Percentiles rank a stretch among this genome's conserved stretches.
Conservation (phyloP, 2,329 filamentous ascomycete species). For the Plectosphaerella plurivora region DNA sequence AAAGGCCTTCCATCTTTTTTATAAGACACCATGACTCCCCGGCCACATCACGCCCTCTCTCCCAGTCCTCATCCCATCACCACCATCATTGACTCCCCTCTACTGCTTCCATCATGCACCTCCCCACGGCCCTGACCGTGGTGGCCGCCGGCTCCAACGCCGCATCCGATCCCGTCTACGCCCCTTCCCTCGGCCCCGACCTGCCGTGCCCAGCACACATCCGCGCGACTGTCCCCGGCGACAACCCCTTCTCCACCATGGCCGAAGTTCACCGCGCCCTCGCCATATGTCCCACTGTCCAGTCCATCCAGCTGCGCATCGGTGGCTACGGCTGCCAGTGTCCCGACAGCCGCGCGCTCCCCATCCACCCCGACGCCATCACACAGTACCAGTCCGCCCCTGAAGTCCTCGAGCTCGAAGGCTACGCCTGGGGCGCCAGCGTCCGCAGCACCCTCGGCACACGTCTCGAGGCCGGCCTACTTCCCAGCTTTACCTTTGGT, state of each 20-base stretch:
- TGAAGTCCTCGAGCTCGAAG: slow-evolving; percentile 5
- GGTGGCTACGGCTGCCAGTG: not conserved
- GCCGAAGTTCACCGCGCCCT: slow-evolving; percentile 2
- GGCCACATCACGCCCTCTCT: too few species aligned
- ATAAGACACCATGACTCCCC: too few species aligned
- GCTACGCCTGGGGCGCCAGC: slow-evolving; percentile 2
- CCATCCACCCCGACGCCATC: not conserved
- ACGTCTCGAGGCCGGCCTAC: not conserved
- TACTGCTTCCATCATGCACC: too few species aligned
- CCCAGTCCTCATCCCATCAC: too few species aligned
- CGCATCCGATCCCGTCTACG: too few species aligned
- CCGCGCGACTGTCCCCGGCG: slow-evolving; percentile 3
- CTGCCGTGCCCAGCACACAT: slow-evolving; percentile 6
- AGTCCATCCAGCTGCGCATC: slow-evolving; percentile 6
- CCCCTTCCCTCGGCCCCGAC: not conserved
- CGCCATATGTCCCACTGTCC: slow-evolving; percentile 1
- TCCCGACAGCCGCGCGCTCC: slow-evolving; percentile 4
- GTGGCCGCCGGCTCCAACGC: too few species aligned
- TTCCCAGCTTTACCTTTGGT: not conserved
- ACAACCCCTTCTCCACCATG: slow-evolving; percentile 4
- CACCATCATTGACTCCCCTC: too few species aligned
- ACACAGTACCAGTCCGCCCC: slow-evolving; percentile 1
- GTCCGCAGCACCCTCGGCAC: not conserved
- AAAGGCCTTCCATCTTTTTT: too few species aligned
- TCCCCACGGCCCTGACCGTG: too few species aligned